Percentiles rank a stretch among this genome's conserved stretches.
These are phyloP conservation scores for Hyaloscypha hepaticicola DNA, from an alignment of 495 filamentous ascomycete genomes.

Conservation along the genomic window DNA sequence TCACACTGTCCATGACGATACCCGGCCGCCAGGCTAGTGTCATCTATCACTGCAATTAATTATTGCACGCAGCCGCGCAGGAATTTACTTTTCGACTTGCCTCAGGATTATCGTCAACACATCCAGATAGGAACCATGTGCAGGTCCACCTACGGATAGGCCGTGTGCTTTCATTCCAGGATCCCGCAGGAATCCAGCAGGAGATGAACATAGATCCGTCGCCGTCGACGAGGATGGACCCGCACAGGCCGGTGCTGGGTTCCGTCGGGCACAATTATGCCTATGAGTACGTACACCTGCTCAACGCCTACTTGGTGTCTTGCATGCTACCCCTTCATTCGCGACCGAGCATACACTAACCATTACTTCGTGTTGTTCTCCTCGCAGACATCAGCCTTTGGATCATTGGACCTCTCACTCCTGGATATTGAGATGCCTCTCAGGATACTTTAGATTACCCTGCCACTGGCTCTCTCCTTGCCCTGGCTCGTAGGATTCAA, in stretches of 20 bases:
- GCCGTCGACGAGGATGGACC: constrained; percentile 1
- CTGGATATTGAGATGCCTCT: background rate
- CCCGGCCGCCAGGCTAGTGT: background rate
- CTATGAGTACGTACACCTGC: constrained; percentile 34
- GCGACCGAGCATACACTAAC: constrained; percentile 32
- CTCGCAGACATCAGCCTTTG: constrained; percentile 19
- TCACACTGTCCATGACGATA: background rate
- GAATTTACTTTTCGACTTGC: background rate
- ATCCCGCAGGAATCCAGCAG: background rate
- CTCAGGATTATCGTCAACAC: background rate
- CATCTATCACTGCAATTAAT: background rate
- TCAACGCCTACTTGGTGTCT: constrained; percentile 22
- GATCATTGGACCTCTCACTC: constrained; percentile 7
- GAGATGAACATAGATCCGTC: background rate
- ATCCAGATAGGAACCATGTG: background rate
- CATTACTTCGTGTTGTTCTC: constrained; percentile 13
- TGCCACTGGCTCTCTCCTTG: constrained; percentile 1
- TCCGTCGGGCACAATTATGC: constrained; percentile 27
- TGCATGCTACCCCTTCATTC: constrained; percentile 25
- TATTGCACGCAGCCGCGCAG: constrained; percentile 10
- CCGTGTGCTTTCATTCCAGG: background rate
- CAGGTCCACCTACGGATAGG: background rate
- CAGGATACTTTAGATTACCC: background rate
- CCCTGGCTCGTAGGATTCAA: background rate
- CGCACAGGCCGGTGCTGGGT: constrained; percentile 22